A percentile compares a stretch with the other conserved stretches of the same genome.
phyloP scores from a whole-genome alignment of 257 asterid genomes.

The Penstemon barbatus region DNA sequence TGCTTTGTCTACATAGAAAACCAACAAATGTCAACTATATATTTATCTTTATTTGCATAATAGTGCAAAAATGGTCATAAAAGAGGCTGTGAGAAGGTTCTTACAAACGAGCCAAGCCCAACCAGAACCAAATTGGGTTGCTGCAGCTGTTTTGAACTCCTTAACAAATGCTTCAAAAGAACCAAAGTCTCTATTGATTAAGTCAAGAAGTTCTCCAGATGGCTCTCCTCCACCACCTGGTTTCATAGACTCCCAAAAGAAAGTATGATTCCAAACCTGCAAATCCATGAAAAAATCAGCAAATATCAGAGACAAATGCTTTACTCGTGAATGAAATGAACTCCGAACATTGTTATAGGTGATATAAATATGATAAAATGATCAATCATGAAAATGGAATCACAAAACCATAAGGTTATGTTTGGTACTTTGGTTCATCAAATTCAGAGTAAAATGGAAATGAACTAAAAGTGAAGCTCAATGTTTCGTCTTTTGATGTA shows the following conservation, averaged over 20 bases:
- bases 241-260: conserved; percentile 95
- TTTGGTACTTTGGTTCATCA: not conserved
- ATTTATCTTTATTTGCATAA: not conserved
- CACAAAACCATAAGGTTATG: not conserved
- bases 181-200: conserved; percentile 87
- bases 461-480: not conserved
- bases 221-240: conserved; percentile 96
- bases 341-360: not conserved
- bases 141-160: conserved; percentile 85
- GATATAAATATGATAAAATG: conserved; percentile 13
- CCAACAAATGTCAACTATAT: not conserved
- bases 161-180: conserved; percentile 72
- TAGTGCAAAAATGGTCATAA: not conserved
- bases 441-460: not conserved
- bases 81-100: conserved; percentile 24
- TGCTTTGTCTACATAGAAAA: conserved; percentile 62
- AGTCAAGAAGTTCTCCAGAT: conserved; percentile 63
- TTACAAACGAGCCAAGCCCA: conserved; percentile 99
- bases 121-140: conserved; percentile 93
- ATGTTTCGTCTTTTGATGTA: not conserved
- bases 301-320: not conserved
- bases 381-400: not conserved
- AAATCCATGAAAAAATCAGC: conserved; percentile 3
- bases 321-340: conserved; percentile 7
- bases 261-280: conserved; percentile 90